These are phyloP conservation scores for Boletus speciosus DNA, from an alignment of 768 basidiomycete genomes.

Conservation along the genomic window DNA sequence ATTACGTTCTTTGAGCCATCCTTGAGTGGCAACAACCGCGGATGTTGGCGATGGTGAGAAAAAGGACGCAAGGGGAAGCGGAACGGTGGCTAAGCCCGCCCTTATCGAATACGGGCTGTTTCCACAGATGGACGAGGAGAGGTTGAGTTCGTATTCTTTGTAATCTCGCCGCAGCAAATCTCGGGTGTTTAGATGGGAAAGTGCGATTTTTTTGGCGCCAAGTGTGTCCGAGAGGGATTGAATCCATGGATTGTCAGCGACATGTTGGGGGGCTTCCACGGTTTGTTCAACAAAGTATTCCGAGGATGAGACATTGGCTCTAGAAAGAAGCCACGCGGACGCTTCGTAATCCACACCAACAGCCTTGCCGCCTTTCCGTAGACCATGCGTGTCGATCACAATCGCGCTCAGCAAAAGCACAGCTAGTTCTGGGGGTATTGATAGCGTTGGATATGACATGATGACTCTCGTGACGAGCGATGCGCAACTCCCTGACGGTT, in stretches of 20 bases:
- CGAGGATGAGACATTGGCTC: conserved; percentile 42
- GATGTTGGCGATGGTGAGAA: conserved; percentile 31
- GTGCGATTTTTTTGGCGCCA: conserved; percentile 54
- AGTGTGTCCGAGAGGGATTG: conserved; percentile 47
- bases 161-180: conserved; percentile 94
- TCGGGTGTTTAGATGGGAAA: conserved; percentile 62
- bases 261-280: conserved; percentile 15
- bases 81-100: conserved; percentile 82
- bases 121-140: conserved; percentile 28
- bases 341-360: conserved; percentile 59
- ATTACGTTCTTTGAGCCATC: conserved; percentile 64
- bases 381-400: conserved; percentile 81
- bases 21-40: conserved; percentile 26
- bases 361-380: conserved; percentile 78
- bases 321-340: conserved; percentile 59
- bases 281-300: background rate
- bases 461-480: conserved; percentile 51
- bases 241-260: conserved; percentile 42
- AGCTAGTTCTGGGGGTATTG: conserved; percentile 58
- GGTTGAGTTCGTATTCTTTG: conserved; percentile 71
- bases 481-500: conserved; percentile 74
- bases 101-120: conserved; percentile 40
- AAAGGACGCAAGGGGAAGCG: conserved; percentile 51
- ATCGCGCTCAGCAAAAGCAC: conserved; percentile 78
- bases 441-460: conserved; percentile 22